Conservation (phyloP, 345 rosid species). For the Alliaria petiolata region DNA sequence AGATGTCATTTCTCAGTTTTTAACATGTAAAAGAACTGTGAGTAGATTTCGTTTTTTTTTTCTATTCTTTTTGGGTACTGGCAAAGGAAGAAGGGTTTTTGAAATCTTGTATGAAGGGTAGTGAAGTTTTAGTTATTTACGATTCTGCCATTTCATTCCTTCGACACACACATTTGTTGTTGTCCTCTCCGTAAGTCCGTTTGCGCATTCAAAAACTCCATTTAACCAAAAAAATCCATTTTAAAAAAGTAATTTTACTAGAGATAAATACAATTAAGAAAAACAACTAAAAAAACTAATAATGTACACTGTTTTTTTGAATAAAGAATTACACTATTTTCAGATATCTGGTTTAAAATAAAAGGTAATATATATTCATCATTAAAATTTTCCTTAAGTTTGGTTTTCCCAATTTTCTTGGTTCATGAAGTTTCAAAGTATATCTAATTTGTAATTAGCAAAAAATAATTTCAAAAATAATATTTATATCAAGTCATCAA, state of each 20-base stretch:
- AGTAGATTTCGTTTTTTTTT: not conserved
- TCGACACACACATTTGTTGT: conserved; percentile 16
- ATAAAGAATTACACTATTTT: not conserved
- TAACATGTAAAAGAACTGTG: conserved; percentile 9
- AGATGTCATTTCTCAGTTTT: conserved; percentile 24
- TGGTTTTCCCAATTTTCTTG: not conserved
- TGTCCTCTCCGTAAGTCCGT: conserved; percentile 15
- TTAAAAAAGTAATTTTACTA: too few relatives aligned
- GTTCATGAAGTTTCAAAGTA: not conserved
- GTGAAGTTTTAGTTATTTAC: not conserved
- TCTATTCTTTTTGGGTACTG: not conserved
- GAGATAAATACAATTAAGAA: too few relatives aligned
- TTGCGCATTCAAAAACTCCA: conserved; percentile 28
- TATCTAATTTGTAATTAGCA: not conserved
- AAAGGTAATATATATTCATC: not conserved
- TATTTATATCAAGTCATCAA: not conserved
- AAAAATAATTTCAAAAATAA: not conserved
- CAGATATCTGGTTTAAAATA: not conserved
- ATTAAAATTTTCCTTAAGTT: not conserved
- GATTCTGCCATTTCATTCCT: conserved; percentile 7
- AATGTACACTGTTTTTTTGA: too few relatives aligned
- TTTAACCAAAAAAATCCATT: not conserved
- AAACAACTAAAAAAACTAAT: too few relatives aligned
- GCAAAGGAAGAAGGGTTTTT: not conserved
- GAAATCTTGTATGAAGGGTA: not conserved